Conservation (phyloP, 148 eudicot genomes). For the Mesembryanthemum crystallinum region DNA sequence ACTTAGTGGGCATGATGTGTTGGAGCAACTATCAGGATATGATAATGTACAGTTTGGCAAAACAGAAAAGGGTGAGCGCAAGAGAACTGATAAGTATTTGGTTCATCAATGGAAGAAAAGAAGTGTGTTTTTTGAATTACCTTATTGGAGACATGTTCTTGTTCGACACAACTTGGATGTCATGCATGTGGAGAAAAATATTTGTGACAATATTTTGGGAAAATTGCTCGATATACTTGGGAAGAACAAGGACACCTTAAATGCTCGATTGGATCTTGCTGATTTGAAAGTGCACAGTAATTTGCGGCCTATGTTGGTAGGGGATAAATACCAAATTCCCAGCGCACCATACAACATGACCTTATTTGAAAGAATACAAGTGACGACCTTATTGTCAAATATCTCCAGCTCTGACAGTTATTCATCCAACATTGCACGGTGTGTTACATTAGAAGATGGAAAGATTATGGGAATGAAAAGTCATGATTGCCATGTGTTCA, state of each 20-base stretch:
- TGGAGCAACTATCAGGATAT: not conserved
- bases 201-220: too few species aligned
- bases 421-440: too few species aligned
- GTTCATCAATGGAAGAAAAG: conserved; percentile 12
- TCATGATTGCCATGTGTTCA: too few species aligned
- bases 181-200: too few species aligned
- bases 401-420: too few species aligned
- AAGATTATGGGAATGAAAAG: too few species aligned
- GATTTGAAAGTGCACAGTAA: conserved; percentile 1
- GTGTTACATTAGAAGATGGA: too few species aligned
- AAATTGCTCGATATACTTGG: conserved; percentile 10
- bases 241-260: conserved; percentile 20
- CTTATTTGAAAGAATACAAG: not conserved
- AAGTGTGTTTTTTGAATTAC: too few species aligned
- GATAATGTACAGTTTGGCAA: not conserved
- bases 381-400: conserved; percentile 5
- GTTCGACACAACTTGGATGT: too few species aligned
- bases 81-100: too few species aligned
- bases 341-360: conserved; percentile 1
- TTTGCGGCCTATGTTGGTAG: not conserved
- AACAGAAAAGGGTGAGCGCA: not conserved
- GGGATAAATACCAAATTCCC: not conserved
- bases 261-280: conserved; percentile 7
- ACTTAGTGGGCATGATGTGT: too few species aligned
- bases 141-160: conserved; percentile 16